Evolutionary conservation across 2,329 filamentous ascomycete genomes (phyloP), one percentile per base, ranked within the genome.

Genomic region (Colletotrichum falcatum): DNA sequence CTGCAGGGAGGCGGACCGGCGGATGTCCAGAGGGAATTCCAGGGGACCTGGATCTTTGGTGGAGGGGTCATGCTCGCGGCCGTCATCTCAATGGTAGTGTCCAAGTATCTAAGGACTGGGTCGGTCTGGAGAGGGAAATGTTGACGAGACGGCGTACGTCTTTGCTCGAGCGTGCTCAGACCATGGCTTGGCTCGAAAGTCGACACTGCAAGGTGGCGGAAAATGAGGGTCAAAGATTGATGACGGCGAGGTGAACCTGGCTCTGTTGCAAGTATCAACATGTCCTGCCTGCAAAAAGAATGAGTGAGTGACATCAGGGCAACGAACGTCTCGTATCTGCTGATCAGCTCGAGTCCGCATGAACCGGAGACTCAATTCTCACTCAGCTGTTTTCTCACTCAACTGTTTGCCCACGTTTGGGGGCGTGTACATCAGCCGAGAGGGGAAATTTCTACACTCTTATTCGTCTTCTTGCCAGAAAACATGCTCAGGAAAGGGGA

Each of bases 21-120:
- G 23, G 64, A 67, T 1, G 51, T 70, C 44, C 51, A 70, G 30
- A 59, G 35, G 16, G 67, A 70, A 53, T 70, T 70, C 23, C 58
- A 70, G 44, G 67, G 67, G 20, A 67, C 44, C 3, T 70, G 64
- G 67, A 48, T 62, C 42, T 70, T 70, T 67, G 67, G 58, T 1
- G 64, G 64, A 1, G 58, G 64, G 9, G 66, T 67, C 35, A 70
- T 70, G 67, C 44, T 70, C 23, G 67, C 67, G 26, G 67, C 67
- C 18, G 51, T 59, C 3, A 23, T 39, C 7, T 56, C 53, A 9
- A 70, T 62, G 67, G 14, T n/a, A 1, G 20, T 70, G 5, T 62
- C 67, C 2, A 67, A 61, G 44, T 49, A 63, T 20, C 14, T 59
- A 12, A 58, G 64, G n/a, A 14, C 30, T 26, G 68, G 64, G 5